These are phyloP conservation scores for Fusarium burgessii DNA, from an alignment of 2,329 filamentous ascomycete species.

Conservation along the genomic window DNA sequence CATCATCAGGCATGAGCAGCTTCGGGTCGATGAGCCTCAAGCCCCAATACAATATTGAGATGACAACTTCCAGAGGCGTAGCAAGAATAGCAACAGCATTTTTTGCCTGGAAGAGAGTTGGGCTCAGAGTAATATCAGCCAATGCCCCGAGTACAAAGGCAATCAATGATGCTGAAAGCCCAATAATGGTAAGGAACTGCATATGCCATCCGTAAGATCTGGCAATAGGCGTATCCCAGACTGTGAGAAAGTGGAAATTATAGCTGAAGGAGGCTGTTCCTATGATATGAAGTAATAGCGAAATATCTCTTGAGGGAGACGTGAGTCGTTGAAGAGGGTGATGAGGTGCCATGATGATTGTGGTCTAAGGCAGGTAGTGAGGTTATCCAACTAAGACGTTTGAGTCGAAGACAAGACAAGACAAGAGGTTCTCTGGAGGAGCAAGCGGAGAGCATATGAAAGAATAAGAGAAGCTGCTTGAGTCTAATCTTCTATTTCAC, in stretches of 20 bases:
- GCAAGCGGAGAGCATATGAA: background rate
- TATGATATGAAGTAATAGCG: slow-evolving; percentile 69
- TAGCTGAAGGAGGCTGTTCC: slow-evolving; percentile 66
- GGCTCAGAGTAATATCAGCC: slow-evolving; percentile 72
- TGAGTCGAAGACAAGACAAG: background rate
- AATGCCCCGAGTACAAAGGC: slow-evolving; percentile 72
- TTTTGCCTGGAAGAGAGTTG: slow-evolving; percentile 72
- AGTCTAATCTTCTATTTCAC: background rate
- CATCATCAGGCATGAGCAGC: slow-evolving; percentile 65
- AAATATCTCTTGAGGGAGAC: slow-evolving; percentile 73
- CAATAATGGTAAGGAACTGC: slow-evolving; percentile 81
- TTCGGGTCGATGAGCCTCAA: slow-evolving; percentile 67
- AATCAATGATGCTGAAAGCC: slow-evolving; percentile 69
- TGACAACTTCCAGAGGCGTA: slow-evolving; percentile 77
- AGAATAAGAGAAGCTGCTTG: background rate
- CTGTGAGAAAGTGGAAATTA: slow-evolving; percentile 64
- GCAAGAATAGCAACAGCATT: slow-evolving; percentile 74
- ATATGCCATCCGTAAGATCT: slow-evolving; percentile 74
- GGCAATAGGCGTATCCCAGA: slow-evolving; percentile 65
- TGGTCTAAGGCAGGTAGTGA: background rate
- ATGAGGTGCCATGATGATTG: slow-evolving; percentile 51
- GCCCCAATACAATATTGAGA: slow-evolving; percentile 80
- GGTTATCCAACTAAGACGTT: background rate
- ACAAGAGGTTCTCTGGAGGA: background rate
- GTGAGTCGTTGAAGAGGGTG: slow-evolving; percentile 75